phyloP scores from a whole-genome alignment of 345 rosid genomes.

The Eucalyptus erythrocorys region DNA sequence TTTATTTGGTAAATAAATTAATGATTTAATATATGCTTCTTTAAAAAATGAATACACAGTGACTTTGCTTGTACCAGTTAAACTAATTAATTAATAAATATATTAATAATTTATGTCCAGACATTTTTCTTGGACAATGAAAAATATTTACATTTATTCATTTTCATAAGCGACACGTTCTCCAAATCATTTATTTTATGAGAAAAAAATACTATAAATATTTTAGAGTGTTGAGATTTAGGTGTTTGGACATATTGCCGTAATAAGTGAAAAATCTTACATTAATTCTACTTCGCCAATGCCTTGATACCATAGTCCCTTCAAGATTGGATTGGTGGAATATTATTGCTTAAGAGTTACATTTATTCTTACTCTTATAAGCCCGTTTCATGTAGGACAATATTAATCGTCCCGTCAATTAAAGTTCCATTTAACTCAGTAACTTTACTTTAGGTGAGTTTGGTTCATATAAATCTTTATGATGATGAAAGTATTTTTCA shows the following conservation, averaged over 20 bases:
- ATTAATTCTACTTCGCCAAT: not conserved
- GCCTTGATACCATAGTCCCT: not conserved
- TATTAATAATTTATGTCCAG: no score
- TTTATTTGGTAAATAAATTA: not conserved
- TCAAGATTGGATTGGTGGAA: not conserved
- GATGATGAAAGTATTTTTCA: not conserved
- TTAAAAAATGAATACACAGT: accelerated
- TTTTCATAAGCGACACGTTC: no score
- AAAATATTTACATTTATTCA: no score
- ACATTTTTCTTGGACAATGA: no score
- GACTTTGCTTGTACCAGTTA: no score
- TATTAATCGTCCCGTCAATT: not conserved
- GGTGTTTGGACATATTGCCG: not conserved
- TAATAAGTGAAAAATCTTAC: not conserved
- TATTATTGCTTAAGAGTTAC: not conserved
- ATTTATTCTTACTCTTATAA: not conserved
- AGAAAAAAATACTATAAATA: no score
- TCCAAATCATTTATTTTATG: no score
- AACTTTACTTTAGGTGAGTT: not conserved
- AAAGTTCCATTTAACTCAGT: not conserved
- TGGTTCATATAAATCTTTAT: not conserved
- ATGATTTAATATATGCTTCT: no score
- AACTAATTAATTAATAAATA: no score
- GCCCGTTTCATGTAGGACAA: not conserved
- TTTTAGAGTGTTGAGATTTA: not conserved